Evolutionary conservation across 2,329 filamentous ascomycete species (phyloP), one percentile per base, ranked within the genome.

Genomic region (Scedosporium dehoogii): DNA sequence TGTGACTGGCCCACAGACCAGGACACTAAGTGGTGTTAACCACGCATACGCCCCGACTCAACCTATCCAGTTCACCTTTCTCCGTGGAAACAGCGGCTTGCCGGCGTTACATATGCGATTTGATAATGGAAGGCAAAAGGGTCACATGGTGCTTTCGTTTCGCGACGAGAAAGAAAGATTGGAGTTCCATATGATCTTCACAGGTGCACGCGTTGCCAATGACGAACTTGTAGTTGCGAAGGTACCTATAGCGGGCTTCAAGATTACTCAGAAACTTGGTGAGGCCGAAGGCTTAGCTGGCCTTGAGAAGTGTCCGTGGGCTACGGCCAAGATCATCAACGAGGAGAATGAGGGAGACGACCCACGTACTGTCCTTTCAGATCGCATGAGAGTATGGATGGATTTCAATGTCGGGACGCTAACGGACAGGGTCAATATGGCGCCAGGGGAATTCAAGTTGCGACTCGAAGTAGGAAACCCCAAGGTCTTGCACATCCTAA

Each of bases 351-450:
- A 85, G 18, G 76, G 82, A 46, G 85, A 85, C 41, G 77, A 80
- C 41, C 79, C 85, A 1, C 82, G 84, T 2, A 91, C 89, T 0
- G 86, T 96, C 29, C 80, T 92, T 61, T 90, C 91, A 0, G 88
- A 94, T 69, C 84, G 83, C 67, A 76, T 96, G 65, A 85, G 91
- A 29, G 80, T 96, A 18, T 82, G 96, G 61, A 80, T 90, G 38
- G 86, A 91, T 63, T 90, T 89, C 66, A 84, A 88, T 64, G 85
- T 87, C 67, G 90, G 91, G 58, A 90, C 87, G 51, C 78, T 96
- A 16, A 91, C 90, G 1, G 92, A 97, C 74, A 85, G 92, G 44
- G 80, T 96, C 70, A 96, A 96, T 67, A 80, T 96, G 68, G 87
- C 81, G 1, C 87, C 87, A 10, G 89, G 89, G n/a, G 88, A 91